These are phyloP conservation scores for Canna indica DNA, from an alignment of 176 grass and related monocot genomes.

Conservation along the genomic window DNA sequence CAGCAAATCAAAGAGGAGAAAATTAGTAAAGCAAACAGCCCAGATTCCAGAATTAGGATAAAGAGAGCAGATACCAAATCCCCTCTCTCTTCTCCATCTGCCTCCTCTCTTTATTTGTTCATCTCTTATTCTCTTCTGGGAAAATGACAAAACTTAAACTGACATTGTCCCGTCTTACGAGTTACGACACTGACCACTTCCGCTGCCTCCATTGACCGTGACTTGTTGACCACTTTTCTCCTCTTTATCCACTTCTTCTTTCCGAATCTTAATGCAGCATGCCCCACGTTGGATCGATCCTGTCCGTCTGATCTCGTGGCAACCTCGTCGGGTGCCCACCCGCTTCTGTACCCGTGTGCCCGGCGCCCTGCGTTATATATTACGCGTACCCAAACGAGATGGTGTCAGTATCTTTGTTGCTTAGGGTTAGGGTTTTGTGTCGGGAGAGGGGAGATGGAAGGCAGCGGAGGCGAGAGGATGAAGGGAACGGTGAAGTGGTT, in stretches of 20 bases:
- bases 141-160: background rate
- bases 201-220: background rate
- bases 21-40: background rate
- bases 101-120: background rate
- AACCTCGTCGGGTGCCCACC: too few relatives aligned
- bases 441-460: background rate
- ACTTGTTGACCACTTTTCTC: background rate
- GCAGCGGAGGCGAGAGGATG: background rate
- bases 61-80: background rate
- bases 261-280: background rate
- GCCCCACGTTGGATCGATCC: background rate
- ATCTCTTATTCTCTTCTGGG: background rate
- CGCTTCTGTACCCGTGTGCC: background rate
- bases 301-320: background rate
- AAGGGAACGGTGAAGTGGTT: constrained; percentile 9
- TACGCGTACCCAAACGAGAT: background rate
- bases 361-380: background rate
- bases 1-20: background rate
- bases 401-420: too few relatives aligned
- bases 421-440: background rate
- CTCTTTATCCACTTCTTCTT: background rate
- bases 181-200: background rate
- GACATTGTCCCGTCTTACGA: background rate
- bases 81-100: background rate
- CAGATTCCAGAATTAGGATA: background rate